Evolutionary conservation across 2,329 filamentous ascomycete genomes (phyloP).

Genomic region (Hymenoscyphus scutula): DNA sequence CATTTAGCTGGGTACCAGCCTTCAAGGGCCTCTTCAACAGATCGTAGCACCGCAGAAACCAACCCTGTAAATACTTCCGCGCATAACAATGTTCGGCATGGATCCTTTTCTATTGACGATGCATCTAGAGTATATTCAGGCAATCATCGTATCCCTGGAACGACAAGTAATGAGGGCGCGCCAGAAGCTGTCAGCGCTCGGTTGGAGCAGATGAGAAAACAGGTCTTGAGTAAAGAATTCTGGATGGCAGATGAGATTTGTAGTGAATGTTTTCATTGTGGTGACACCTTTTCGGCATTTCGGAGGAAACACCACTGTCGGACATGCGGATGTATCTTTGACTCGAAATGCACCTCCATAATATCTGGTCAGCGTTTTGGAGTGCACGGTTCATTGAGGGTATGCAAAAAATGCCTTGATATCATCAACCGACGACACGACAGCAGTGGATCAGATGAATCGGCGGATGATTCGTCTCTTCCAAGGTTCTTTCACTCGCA

Average conservation of each 20-base stretch:
- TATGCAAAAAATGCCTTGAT: constrained; percentile 88
- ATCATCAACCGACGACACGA: constrained; percentile 91
- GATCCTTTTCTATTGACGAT: constrained; percentile 51
- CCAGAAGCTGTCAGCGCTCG: constrained; percentile 59
- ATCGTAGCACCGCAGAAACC: constrained; percentile 54
- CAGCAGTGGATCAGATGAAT: constrained; percentile 82
- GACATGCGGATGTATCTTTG: constrained; percentile 96
- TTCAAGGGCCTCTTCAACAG: constrained; percentile 59
- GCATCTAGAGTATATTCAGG: constrained; percentile 41
- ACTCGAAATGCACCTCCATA: constrained; percentile 91
- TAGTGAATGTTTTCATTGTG: constrained; percentile 94
- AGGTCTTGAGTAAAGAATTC: constrained; percentile 90
- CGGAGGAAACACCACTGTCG: constrained; percentile 95
- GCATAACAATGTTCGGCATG: constrained; percentile 56
- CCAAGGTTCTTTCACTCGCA: constrained; percentile 59
- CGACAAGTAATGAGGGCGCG: constrained; percentile 54
- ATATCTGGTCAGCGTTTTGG: constrained; percentile 86
- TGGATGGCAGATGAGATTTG: constrained; percentile 99
- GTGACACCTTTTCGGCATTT: constrained; percentile 87
- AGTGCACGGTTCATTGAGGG: constrained; percentile 76
- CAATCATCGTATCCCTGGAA: constrained; percentile 53
- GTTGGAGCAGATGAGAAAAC: constrained; percentile 73
- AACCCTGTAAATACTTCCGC: constrained; percentile 58
- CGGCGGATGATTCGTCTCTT: constrained; percentile 71
- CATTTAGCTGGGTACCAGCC: constrained; percentile 45